Evolutionary conservation across 2,329 filamentous ascomycete species (phyloP), one percentile per base, ranked within the genome.

Genomic region (Botrytis fragariae): DNA sequence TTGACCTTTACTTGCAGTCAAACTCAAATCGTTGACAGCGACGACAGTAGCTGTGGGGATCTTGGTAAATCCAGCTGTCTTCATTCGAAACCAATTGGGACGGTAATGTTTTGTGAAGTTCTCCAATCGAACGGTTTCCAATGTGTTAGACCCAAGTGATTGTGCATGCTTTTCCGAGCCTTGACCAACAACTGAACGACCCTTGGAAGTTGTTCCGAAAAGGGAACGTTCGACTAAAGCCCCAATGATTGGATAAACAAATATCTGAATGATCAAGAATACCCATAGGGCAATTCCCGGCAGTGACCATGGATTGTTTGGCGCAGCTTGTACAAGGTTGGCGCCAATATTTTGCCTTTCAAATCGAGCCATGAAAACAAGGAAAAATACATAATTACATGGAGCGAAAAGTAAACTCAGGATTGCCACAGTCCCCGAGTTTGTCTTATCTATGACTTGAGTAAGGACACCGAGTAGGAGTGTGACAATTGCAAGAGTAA

Each of bases 371-470:
- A 95, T 87, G 75, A 91, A 88, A 29, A 92, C 89, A 71, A 90
- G 86, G 80, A 95, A 96, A 81, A 91, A 94, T 22, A 95, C 92
- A 79, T 94, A 97, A 78, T 94, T 95, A 85, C 95, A 97, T 0
- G 95, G 93, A 0, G 93, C 89, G 80, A 98, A 98, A 0, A 98
- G 82, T 22, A 97, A 80, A 74, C 91, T 91, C 20, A 97, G 85
- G 5, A 93, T 84, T 9, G 88, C 86, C 4, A 95, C 92, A 1
- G 89, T 86, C 1, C 84, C 89, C 5, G 89, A 89, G 1, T 85
- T 86, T 0, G 87, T 89, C 12, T 88, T 90, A 22, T 75, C 75
- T 29, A 93, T 84, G 25, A 93, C 89, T 82, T 98, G 95, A 0
- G 94, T 91, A 35, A 97, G 85, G 77, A 98, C 92, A 25, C 92